Conservation (phyloP, 2,329 filamentous ascomycete species). For the Ophiostoma novo-ulmi region DNA sequence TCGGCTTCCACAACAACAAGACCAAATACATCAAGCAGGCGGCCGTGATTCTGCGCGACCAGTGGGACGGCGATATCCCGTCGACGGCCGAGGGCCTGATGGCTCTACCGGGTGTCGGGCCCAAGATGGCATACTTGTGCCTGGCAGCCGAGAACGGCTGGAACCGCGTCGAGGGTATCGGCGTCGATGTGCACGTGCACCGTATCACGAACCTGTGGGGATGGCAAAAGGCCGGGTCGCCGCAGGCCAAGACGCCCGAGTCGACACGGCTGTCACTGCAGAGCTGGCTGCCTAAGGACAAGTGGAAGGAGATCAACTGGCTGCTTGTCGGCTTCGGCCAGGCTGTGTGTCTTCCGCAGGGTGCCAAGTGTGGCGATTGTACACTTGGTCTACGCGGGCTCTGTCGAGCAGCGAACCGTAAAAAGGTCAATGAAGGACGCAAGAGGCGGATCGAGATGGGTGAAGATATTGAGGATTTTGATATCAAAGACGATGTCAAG, state of each 20-base stretch:
- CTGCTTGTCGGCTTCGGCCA: conserved; percentile 85
- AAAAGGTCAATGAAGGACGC: conserved; percentile 55
- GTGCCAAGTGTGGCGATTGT: conserved; percentile 78
- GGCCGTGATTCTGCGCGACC: conserved; percentile 66
- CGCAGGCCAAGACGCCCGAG: conserved; percentile 66
- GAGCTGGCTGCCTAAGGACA: conserved; percentile 75
- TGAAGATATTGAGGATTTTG: conserved; percentile 30
- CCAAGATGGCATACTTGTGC: conserved; percentile 91
- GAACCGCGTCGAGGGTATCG: conserved; percentile 66
- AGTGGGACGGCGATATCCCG: conserved; percentile 72
- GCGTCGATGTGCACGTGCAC: conserved; percentile 92
- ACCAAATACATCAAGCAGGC: conserved; percentile 71
- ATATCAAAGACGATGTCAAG: conserved; percentile 29
- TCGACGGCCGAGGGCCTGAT: conserved; percentile 69
- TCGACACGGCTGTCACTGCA: conserved; percentile 72
- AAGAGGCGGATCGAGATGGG: conserved; percentile 43
- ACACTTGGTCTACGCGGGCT: conserved; percentile 69
- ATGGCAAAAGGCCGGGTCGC: conserved; percentile 54
- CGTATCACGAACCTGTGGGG: conserved; percentile 92
- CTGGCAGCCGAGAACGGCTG: conserved; percentile 64
- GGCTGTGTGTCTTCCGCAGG: conserved; percentile 76
- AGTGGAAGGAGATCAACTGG: conserved; percentile 90
- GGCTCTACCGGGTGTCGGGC: conserved; percentile 77
- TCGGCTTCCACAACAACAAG: conserved; percentile 95
- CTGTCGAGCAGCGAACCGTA: conserved; percentile 66